Evolutionary conservation across 495 filamentous ascomycete genomes (phyloP).

Genomic region (Massariosphaeria phaeospora): DNA sequence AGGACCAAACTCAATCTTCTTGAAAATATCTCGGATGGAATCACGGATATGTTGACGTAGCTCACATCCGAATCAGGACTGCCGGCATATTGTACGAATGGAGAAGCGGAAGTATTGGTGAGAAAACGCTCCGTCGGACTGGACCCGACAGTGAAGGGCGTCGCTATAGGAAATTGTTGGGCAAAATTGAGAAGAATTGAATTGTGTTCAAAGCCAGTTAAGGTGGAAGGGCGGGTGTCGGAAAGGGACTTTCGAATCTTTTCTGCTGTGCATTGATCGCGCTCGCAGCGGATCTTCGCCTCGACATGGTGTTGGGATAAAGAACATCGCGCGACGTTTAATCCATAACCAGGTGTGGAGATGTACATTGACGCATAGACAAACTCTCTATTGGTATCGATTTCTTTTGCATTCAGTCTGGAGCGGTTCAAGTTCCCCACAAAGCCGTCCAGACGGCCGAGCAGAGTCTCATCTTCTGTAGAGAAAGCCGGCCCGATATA

Average conservation of each 20-base stretch:
- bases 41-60: constrained; percentile 6
- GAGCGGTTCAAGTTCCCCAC: constrained; percentile 5
- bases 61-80: neutral
- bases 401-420: neutral
- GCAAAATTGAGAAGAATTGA: neutral
- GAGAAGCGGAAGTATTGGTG: constrained; percentile 11
- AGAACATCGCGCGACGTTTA: constrained; percentile 22
- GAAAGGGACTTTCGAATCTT: constrained; percentile 17
- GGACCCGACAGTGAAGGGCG: neutral
- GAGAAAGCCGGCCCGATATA: neutral
- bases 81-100: constrained; percentile 3
- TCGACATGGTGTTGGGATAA: constrained; percentile 22
- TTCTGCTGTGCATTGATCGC: constrained; percentile 9
- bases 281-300: constrained; percentile 13
- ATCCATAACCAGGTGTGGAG: neutral
- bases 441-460: constrained; percentile 11
- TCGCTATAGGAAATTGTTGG: neutral
- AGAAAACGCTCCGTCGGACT: constrained; percentile 22
- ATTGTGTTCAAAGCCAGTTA: constrained; percentile 23
- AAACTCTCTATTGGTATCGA: neutral
- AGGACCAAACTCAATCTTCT: constrained; percentile 19
- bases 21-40: constrained; percentile 20
- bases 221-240: constrained; percentile 1
- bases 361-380: neutral
- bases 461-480: neutral